Evolutionary conservation across 129 eudicot species (phyloP).

Genomic region (Chrysanthemum makinoi): DNA sequence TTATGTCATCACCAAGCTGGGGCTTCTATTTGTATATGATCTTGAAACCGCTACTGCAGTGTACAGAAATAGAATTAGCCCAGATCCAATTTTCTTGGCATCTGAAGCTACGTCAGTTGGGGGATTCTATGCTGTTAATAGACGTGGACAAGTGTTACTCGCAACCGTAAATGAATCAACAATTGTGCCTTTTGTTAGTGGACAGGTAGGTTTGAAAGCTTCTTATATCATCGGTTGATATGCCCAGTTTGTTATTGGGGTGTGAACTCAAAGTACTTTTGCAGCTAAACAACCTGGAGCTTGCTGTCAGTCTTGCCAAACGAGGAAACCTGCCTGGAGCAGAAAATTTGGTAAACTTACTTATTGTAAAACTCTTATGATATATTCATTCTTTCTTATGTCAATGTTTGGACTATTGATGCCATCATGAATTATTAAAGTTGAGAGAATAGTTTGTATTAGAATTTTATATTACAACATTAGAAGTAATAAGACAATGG

Average conservation of each 20-base stretch:
- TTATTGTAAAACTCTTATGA: slow-evolving; percentile 13
- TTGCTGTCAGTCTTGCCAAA: slow-evolving; percentile 99
- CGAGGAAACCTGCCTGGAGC: slow-evolving; percentile 99
- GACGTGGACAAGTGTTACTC: slow-evolving; percentile 96
- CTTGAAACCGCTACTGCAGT: slow-evolving; percentile 98
- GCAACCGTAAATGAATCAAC: slow-evolving; percentile 97
- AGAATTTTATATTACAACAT: slow-evolving; percentile 1
- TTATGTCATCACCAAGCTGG: slow-evolving; percentile 97
- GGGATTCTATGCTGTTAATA: slow-evolving; percentile 94
- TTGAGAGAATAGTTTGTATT: neutral
- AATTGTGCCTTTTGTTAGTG: slow-evolving; percentile 93
- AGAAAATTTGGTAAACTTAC: slow-evolving; percentile 80
- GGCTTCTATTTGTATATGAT: slow-evolving; percentile 93
- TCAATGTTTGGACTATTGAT: slow-evolving; percentile 15
- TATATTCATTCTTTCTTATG: neutral
- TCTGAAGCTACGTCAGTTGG: slow-evolving; percentile 97
- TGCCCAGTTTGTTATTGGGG: neutral
- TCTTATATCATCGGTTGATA: slow-evolving; percentile 2
- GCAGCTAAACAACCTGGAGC: slow-evolving; percentile 97
- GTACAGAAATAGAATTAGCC: slow-evolving; percentile 94
- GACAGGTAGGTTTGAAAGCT: slow-evolving; percentile 64
- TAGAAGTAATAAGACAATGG: no score
- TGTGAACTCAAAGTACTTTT: slow-evolving; percentile 2
- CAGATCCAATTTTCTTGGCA: slow-evolving; percentile 94
- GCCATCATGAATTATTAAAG: neutral